Percentiles rank a stretch among this genome's conserved stretches.
These are phyloP conservation scores for Auricularia cornea DNA, from an alignment of 768 basidiomycete species.

Conservation along the genomic window DNA sequence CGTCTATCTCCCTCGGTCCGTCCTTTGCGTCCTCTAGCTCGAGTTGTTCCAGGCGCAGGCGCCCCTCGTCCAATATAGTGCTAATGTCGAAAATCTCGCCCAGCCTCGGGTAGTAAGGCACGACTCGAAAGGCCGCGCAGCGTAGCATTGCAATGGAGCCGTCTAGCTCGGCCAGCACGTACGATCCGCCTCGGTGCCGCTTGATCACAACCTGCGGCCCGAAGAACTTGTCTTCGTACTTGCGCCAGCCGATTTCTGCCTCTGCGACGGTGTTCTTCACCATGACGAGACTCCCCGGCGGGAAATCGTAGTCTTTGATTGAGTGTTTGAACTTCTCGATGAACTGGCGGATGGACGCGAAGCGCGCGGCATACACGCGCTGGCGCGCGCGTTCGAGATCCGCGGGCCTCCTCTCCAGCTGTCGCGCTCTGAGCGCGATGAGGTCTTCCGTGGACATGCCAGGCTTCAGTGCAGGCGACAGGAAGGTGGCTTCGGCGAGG, in stretches of 20 bases:
- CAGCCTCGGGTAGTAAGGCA: neutral
- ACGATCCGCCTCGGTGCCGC: constrained; percentile 12
- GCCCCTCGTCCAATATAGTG: no score
- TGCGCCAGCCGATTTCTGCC: constrained; percentile 17
- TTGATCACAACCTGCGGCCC: constrained; percentile 29
- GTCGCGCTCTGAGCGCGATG: constrained; percentile 14
- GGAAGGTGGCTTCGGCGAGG: constrained; percentile 24
- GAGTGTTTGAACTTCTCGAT: constrained; percentile 12
- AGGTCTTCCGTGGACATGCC: constrained; percentile 15
- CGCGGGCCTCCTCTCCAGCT: constrained; percentile 18
- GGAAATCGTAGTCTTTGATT: constrained; percentile 19
- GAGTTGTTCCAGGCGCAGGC: no score
- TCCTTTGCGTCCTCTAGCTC: no score
- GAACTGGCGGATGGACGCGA: constrained; percentile 18
- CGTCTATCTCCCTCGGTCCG: no score
- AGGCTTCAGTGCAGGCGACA: constrained; percentile 14
- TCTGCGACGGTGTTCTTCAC: constrained; percentile 27
- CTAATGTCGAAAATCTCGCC: no score
- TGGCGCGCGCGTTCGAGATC: constrained; percentile 16
- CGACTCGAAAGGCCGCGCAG: constrained; percentile 7
- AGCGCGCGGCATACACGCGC: constrained; percentile 10
- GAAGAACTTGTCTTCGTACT: constrained; percentile 25
- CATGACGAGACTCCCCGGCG: constrained; percentile 25
- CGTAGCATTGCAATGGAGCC: constrained; percentile 6
- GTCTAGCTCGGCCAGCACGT: constrained; percentile 12